Conservation (phyloP, 2,329 filamentous ascomycete genomes). For the Microascus cirrosus region DNA sequence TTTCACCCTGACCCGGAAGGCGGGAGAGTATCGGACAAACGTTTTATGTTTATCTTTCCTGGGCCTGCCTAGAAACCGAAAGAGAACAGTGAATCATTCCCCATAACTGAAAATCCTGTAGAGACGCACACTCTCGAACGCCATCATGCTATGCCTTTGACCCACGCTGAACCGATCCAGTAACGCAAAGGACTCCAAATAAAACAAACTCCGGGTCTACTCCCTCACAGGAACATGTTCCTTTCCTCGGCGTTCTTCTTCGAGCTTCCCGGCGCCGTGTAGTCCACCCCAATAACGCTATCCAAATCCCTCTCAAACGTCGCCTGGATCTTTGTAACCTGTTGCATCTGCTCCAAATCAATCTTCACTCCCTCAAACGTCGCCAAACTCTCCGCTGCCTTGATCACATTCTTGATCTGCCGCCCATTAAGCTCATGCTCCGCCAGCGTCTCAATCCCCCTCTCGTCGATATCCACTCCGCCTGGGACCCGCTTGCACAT, state of each 20-base stretch:
- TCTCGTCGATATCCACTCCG: slow-evolving; percentile 48
- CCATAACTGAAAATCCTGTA: too few species aligned
- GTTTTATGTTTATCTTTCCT: too few species aligned
- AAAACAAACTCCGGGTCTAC: too few species aligned
- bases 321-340: slow-evolving; percentile 72
- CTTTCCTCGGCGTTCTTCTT: neutral
- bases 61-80: too few species aligned
- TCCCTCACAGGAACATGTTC: too few species aligned
- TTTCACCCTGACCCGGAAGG: too few species aligned
- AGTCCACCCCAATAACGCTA: slow-evolving; percentile 51
- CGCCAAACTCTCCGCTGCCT: slow-evolving; percentile 72
- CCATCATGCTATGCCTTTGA: too few species aligned
- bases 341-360: slow-evolving; percentile 66
- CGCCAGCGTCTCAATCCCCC: slow-evolving; percentile 54
- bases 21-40: too few species aligned
- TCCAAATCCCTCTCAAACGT: slow-evolving; percentile 76
- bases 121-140: too few species aligned
- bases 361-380: slow-evolving; percentile 62
- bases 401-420: slow-evolving; percentile 68
- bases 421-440: slow-evolving; percentile 51
- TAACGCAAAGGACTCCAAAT: too few species aligned
- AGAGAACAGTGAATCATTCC: too few species aligned
- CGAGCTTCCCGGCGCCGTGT: neutral
- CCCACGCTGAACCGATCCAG: too few species aligned
- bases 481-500: slow-evolving; percentile 65